These are phyloP conservation scores for Viscum album DNA, from an alignment of 177 flowering plant species.

Conservation along the genomic window DNA sequence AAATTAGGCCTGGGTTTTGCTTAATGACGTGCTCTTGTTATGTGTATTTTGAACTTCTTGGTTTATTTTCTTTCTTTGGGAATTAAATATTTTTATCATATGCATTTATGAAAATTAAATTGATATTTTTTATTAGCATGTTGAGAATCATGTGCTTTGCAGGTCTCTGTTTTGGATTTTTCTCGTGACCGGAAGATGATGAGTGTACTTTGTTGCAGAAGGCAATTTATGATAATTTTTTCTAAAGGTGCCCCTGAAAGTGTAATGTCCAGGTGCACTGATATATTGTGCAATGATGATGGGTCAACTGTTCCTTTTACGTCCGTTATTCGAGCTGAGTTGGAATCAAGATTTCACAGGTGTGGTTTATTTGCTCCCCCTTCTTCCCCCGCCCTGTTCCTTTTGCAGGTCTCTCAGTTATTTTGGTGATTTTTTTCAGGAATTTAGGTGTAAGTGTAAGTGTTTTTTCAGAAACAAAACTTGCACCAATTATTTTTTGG, in stretches of 20 bases:
- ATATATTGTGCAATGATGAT: slow-evolving; percentile 72
- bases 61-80: not conserved
- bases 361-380: slow-evolving; percentile 21
- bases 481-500: too few species aligned
- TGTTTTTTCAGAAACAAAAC: too few species aligned
- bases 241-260: slow-evolving; percentile 99
- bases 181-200: slow-evolving; percentile 98
- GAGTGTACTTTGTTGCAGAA: slow-evolving; percentile 87
- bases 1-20: too few species aligned
- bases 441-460: too few species aligned
- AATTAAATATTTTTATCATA: not conserved
- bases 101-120: not conserved
- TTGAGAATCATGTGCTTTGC: slow-evolving; percentile 14
- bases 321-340: slow-evolving; percentile 40
- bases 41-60: too few species aligned
- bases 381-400: too few species aligned
- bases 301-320: slow-evolving; percentile 71
- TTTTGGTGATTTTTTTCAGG: too few species aligned
- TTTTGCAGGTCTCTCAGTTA: too few species aligned
- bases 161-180: slow-evolving; percentile 81
- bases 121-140: too few species aligned
- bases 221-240: slow-evolving; percentile 58
- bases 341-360: slow-evolving; percentile 75
- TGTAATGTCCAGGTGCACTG: slow-evolving; percentile 70
- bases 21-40: too few species aligned